Evolutionary conservation across 352 stramenopile genomes (phyloP).

Genomic region (Globisporangium cylindrosporum): DNA sequence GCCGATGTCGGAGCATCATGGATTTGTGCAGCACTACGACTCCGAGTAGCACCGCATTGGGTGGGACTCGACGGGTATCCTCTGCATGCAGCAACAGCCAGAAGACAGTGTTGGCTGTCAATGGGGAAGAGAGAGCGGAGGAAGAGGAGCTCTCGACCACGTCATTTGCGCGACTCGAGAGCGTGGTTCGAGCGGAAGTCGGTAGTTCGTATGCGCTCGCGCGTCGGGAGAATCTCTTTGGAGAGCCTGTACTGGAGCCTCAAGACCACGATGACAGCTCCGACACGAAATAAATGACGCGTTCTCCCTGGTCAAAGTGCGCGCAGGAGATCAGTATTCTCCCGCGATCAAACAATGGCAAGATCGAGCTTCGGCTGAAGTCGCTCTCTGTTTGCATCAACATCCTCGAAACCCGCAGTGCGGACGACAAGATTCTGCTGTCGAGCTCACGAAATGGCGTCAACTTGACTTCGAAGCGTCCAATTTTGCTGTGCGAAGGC

Average conservation of each 20-base stretch:
- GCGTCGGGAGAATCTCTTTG: background rate
- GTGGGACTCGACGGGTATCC: background rate
- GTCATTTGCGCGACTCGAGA: background rate
- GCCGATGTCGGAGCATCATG: slow-evolving; percentile 9
- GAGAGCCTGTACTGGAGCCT: background rate
- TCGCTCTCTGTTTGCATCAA: background rate
- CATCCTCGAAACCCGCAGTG: background rate
- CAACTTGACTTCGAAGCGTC: background rate
- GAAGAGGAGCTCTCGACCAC: background rate
- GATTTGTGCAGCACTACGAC: slow-evolving; percentile 12
- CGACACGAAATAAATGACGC: background rate
- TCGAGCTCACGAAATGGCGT: background rate
- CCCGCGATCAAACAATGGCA: background rate
- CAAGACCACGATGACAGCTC: too few relatives aligned
- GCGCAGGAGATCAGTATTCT: slow-evolving; percentile 1
- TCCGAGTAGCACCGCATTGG: background rate
- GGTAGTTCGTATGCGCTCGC: background rate
- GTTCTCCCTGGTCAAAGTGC: background rate
- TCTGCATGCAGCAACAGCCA: background rate
- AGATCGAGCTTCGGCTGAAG: background rate
- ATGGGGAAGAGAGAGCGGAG: background rate
- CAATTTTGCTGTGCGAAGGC: background rate
- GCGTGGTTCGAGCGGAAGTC: background rate
- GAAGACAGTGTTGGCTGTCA: background rate
- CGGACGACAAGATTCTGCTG: background rate